Evolutionary conservation across 1,284 basidiomycete genomes (phyloP).

Genomic region (Heliocybe sulcata): DNA sequence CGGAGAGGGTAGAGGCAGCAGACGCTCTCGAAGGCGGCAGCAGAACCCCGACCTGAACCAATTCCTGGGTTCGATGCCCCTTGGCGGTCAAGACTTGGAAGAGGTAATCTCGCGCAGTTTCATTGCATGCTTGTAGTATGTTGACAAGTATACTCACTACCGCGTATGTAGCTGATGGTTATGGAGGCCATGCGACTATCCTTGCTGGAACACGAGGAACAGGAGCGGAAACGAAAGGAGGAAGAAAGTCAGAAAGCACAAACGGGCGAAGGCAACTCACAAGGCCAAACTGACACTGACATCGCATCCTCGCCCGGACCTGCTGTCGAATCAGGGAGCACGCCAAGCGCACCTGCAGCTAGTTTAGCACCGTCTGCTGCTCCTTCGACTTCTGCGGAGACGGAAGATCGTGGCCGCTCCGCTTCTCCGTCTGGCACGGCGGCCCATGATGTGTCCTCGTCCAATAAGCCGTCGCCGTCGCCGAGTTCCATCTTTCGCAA

Average conservation of each 20-base stretch:
- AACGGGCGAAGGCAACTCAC: not conserved
- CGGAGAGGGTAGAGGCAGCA: conserved; percentile 31
- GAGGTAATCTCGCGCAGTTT: conserved; percentile 50
- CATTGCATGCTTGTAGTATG: not conserved
- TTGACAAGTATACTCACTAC: conserved; percentile 3
- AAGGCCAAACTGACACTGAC: not conserved
- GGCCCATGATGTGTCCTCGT: not conserved
- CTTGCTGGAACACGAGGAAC: conserved; percentile 84
- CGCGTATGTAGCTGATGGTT: conserved; percentile 74
- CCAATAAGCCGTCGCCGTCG: not conserved
- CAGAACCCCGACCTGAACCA: conserved; percentile 47
- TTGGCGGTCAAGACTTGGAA: conserved; percentile 79
- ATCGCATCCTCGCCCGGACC: not conserved
- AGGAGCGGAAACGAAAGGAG: conserved; percentile 62
- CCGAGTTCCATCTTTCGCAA: not conserved
- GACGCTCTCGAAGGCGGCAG: conserved; percentile 51
- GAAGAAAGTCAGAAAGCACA: conserved; percentile 27
- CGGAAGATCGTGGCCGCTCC: not conserved
- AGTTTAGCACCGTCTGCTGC: not conserved
- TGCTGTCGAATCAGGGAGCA: not conserved
- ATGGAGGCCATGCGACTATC: conserved; percentile 99
- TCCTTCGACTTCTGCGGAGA: not conserved
- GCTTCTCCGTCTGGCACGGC: not conserved
- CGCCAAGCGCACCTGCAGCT: not conserved
- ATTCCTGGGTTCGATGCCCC: conserved; percentile 56